Evolutionary conservation across 75 land plant genomes (phyloP), one percentile per base, ranked within the genome.

Genomic region (Larix kaempferi): DNA sequence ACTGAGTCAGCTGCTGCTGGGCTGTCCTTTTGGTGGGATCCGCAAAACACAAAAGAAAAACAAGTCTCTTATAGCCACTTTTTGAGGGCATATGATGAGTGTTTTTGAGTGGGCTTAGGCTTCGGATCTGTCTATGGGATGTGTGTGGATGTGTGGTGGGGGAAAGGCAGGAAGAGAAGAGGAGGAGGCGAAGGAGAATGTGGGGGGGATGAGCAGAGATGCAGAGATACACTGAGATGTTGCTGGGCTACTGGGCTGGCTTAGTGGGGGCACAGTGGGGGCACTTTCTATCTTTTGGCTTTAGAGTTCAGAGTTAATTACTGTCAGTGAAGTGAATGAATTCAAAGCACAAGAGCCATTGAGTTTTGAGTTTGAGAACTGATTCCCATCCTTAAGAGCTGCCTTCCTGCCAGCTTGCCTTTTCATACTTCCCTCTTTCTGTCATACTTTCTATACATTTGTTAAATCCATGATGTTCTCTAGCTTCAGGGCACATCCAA

Each of bases 141-240:
- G 71, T 37, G 72, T 69, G 72, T 15, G 67, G 35, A 23, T 64
- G 71, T 37, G 72, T 69, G 72, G 72, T 66, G 71, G 71, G 44
- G 37, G 49, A 35, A 39, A 44, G 71, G 2, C 35, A 15, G 2
- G 39, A 19, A 21, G 17, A 37, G 21, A 67, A 21, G 12, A 13
- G 19, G 21, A 67, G 37, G 12, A 13, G n/a, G 52, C 0, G 6
- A 16, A 67, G 44, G 13, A 69, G 52, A 44, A 44, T 44, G 52
- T 44, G 52, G 52, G 10, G 52, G 52, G 10, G 52, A 44, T 44
- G 52, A 44, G 52, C 52, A 44, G 52, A 44, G 72, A 67, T 67
- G 39, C 71, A 65, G 49, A 17, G n/a, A 66, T 19, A 66, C 16
- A 64, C 21, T 16, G 4, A 15, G 15, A 65, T 65, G 69, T 29